Conservation (phyloP, 2,329 filamentous ascomycete species). For the Xylaria sp. region DNA sequence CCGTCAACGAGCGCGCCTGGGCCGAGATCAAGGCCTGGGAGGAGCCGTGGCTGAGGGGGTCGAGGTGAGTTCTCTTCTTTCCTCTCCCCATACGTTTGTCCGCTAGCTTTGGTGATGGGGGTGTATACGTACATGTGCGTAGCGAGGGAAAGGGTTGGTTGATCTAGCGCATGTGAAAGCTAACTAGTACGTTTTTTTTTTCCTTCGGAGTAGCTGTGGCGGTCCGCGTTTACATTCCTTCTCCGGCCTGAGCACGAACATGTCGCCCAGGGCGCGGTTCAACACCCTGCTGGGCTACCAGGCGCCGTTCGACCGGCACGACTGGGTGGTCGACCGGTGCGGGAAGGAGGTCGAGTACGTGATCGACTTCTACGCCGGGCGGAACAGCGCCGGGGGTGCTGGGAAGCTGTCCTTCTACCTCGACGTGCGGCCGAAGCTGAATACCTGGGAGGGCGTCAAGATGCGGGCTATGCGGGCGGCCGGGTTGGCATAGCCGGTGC, state of each 20-base stretch:
- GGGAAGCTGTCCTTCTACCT: constrained; percentile 64
- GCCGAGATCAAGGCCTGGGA: constrained; percentile 91
- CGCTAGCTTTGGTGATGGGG: background rate
- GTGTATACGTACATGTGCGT: no score
- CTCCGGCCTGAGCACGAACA: constrained; percentile 66
- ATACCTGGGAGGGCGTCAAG: constrained; percentile 68
- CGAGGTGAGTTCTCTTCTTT: constrained; percentile 51
- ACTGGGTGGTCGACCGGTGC: constrained; percentile 95
- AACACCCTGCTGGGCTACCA: constrained; percentile 88
- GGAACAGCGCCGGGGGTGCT: constrained; percentile 42
- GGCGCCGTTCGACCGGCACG: constrained; percentile 90
- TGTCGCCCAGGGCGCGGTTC: constrained; percentile 82
- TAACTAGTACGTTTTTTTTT: background rate
- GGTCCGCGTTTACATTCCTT: constrained; percentile 86
- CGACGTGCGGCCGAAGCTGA: constrained; percentile 70
- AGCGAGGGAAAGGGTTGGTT: no score
- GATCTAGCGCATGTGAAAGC: no score
- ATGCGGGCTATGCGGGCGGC: constrained; percentile 60
- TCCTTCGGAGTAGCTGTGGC: constrained; percentile 55
- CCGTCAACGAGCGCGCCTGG: constrained; percentile 97
- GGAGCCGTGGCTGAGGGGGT: constrained; percentile 59
- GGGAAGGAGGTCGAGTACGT: constrained; percentile 87
- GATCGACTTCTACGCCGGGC: constrained; percentile 94
- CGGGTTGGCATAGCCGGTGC: constrained; percentile 48
- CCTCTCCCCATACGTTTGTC: background rate